A percentile compares a stretch with the other conserved stretches of the same genome.
Evolutionary conservation across 2,329 filamentous ascomycete genomes (phyloP).

Genomic region (Xylariaceae sp.): DNA sequence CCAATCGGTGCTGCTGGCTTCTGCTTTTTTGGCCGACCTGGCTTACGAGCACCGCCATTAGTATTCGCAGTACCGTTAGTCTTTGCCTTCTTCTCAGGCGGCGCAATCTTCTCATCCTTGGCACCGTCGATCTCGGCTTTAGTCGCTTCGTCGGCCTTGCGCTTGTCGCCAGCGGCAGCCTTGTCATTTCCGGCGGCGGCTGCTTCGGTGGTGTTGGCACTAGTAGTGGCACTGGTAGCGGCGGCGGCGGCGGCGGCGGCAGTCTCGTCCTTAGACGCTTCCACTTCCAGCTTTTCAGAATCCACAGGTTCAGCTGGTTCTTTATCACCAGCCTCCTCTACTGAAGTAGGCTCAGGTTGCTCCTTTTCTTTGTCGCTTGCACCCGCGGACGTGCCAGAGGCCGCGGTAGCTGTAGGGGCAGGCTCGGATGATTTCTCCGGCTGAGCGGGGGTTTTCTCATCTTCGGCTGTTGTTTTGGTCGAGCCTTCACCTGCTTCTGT

Average conservation of each 20-base stretch:
- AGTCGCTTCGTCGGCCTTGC: slow-evolving; percentile 23
- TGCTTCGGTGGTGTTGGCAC: slow-evolving; percentile 2
- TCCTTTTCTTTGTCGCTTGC: slow-evolving; percentile 22
- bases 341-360: slow-evolving; percentile 27
- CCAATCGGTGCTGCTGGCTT: slow-evolving; percentile 31
- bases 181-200: slow-evolving; percentile 16
- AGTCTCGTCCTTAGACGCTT: slow-evolving; percentile 17
- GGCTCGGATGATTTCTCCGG: slow-evolving; percentile 25
- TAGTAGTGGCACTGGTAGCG: not conserved
- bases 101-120: slow-evolving; percentile 22
- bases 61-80: slow-evolving; percentile 31
- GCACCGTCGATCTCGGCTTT: slow-evolving; percentile 11
- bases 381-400: slow-evolving; percentile 14
- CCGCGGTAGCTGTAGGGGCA: slow-evolving; percentile 12
- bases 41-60: slow-evolving; percentile 29
- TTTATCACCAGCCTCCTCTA: slow-evolving; percentile 29
- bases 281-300: slow-evolving; percentile 21
- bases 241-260: not conserved
- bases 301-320: slow-evolving; percentile 20
- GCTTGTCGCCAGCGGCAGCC: slow-evolving; percentile 23
- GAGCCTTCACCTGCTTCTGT: slow-evolving; percentile 17
- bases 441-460: slow-evolving; percentile 18
- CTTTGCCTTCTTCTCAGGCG: slow-evolving; percentile 38
- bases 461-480: slow-evolving; percentile 19
- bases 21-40: slow-evolving; percentile 34